Conservation (phyloP, 1,139 yeast genomes). For the Arxiozyma bovina region DNA sequence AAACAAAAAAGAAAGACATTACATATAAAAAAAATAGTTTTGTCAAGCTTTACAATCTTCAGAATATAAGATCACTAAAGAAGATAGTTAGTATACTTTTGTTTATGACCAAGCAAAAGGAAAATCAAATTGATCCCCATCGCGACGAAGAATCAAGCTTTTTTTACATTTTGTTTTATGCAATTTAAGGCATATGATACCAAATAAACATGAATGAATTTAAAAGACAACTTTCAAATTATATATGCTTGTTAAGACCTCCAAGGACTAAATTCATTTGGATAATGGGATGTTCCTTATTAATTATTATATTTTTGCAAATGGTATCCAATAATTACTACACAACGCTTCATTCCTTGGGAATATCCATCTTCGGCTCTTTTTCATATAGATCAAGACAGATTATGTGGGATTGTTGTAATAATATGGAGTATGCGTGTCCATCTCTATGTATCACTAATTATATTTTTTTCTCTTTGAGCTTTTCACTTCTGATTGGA, state of each 20-base stretch:
- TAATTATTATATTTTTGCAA: neutral
- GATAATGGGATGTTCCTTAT: neutral
- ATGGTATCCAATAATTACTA: neutral
- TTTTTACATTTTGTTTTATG: neutral
- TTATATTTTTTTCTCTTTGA: neutral
- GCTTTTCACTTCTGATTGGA: neutral
- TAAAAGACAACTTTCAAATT: neutral
- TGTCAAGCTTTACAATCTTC: neutral
- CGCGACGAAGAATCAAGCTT: neutral
- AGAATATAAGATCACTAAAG: neutral
- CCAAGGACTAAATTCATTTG: neutral
- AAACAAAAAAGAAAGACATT: too few species aligned
- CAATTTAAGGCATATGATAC: neutral
- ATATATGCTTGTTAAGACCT: neutral
- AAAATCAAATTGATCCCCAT: neutral
- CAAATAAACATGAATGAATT: neutral
- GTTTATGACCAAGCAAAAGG: neutral
- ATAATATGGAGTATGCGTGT: neutral
- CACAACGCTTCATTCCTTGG: neutral
- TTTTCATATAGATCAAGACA: neutral
- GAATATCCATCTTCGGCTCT: neutral
- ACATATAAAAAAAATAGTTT: neutral
- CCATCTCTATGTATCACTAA: neutral
- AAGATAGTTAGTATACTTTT: neutral
- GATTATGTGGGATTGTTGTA: neutral